Evolutionary conservation across 139 green algal genomes (phyloP).

Genomic region (Chlorella ohadii): DNA sequence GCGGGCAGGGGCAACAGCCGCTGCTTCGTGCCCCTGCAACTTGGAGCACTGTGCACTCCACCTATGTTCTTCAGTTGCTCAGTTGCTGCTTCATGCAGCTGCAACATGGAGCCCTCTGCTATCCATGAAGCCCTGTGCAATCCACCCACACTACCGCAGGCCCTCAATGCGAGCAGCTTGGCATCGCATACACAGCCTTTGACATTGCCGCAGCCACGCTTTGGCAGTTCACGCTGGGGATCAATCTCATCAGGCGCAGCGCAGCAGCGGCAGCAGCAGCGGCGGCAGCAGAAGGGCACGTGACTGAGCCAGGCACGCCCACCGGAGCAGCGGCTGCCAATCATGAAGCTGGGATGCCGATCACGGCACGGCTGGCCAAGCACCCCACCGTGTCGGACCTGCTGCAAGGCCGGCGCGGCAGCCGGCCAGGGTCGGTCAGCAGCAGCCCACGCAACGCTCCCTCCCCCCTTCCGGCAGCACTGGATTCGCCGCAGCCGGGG

Average conservation of each 20-base stretch:
- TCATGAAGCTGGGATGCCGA: neutral
- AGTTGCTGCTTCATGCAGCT: too few relatives aligned
- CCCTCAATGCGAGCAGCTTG: conserved; percentile 19
- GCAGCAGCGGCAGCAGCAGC: neutral
- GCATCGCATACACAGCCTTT: conserved; percentile 36
- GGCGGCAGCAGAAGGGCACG: neutral
- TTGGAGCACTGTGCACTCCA: too few relatives aligned
- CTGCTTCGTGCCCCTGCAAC: too few relatives aligned
- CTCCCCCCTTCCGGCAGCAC: neutral
- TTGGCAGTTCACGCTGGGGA: conserved; percentile 46
- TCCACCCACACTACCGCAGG: too few relatives aligned
- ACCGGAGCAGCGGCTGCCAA: neutral
- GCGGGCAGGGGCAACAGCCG: too few relatives aligned
- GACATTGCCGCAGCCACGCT: conserved; percentile 41
- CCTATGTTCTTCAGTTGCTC: too few relatives aligned
- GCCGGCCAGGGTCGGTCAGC: neutral
- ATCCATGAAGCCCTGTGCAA: too few relatives aligned
- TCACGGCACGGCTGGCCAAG: neutral
- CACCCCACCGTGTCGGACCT: conserved; percentile 29
- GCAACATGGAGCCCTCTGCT: too few relatives aligned
- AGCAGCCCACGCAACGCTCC: conserved; percentile 1
- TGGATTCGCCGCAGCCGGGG: neutral
- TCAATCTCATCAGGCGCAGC: conserved; percentile 29
- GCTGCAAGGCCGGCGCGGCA: conserved; percentile 29
- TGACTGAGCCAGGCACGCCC: neutral